Conservation (phyloP, 768 basidiomycete genomes). For the Sporobolomyces phaffii region DNA sequence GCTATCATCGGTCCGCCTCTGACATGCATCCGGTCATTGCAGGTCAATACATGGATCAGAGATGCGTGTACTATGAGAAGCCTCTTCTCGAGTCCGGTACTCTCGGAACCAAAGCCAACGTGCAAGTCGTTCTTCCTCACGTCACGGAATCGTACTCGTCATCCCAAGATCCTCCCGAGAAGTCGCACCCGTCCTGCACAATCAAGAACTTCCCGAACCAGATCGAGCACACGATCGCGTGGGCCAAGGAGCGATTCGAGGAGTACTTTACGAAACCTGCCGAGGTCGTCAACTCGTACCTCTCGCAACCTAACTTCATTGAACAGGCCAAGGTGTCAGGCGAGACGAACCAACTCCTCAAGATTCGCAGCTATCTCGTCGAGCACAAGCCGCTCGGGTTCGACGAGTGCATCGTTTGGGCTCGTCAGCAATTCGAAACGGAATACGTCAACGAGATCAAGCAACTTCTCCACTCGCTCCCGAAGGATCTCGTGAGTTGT, state of each 20-base stretch:
- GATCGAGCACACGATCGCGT: slow-evolving; percentile 98
- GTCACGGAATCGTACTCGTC: slow-evolving; percentile 94
- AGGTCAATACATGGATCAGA: slow-evolving; percentile 97
- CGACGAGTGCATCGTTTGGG: slow-evolving; percentile 97
- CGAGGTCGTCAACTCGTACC: slow-evolving; percentile 89
- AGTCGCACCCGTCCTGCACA: slow-evolving; percentile 91
- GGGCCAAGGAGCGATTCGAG: slow-evolving; percentile 90
- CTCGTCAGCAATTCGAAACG: slow-evolving; percentile 86
- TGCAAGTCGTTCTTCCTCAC: slow-evolving; percentile 88
- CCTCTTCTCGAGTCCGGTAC: slow-evolving; percentile 95
- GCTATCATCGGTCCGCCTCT: neutral
- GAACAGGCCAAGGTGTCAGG: slow-evolving; percentile 57
- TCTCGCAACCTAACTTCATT: slow-evolving; percentile 91
- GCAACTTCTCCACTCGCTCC: slow-evolving; percentile 86
- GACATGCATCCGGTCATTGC: neutral
- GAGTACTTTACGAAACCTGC: slow-evolving; percentile 87
- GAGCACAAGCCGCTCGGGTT: slow-evolving; percentile 89
- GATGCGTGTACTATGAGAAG: slow-evolving; percentile 93
- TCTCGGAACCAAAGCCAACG: slow-evolving; percentile 95
- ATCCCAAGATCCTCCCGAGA: slow-evolving; percentile 98
- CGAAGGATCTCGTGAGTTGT: slow-evolving; percentile 69
- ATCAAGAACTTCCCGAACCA: slow-evolving; percentile 98
- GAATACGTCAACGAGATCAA: slow-evolving; percentile 89
- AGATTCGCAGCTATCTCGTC: slow-evolving; percentile 81
- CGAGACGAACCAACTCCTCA: slow-evolving; percentile 81